Conservation (phyloP, 192 early-diverging fungal species). For the Pilaira anomala region DNA sequence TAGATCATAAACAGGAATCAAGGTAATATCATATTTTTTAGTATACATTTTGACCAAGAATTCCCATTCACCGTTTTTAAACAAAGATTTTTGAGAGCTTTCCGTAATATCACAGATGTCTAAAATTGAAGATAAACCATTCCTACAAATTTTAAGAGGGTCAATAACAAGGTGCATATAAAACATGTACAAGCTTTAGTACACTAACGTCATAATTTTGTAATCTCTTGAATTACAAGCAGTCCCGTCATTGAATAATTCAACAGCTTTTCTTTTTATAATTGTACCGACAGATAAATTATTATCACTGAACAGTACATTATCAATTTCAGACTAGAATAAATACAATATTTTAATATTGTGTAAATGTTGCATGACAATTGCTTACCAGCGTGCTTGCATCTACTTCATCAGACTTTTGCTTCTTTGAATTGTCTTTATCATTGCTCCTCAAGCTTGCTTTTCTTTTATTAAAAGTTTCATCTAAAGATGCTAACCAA, state of each 20-base stretch:
- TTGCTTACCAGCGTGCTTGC: background rate
- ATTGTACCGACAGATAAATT: background rate
- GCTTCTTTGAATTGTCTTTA: background rate
- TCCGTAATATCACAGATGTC: background rate
- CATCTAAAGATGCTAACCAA: background rate
- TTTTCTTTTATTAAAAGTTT: background rate
- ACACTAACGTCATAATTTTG: slow-evolving; percentile 1
- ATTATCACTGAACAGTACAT: background rate
- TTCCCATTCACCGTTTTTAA: background rate
- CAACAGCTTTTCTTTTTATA: too few species aligned
- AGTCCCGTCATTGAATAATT: background rate
- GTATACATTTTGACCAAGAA: background rate
- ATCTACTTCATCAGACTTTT: background rate
- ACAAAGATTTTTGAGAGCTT: too few species aligned
- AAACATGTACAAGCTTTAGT: too few species aligned
- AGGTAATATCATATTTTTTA: slow-evolving; percentile 13
- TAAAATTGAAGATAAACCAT: background rate
- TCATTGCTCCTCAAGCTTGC: background rate
- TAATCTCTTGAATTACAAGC: background rate
- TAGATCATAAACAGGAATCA: background rate
- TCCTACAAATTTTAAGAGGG: too few species aligned
- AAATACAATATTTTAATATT: too few species aligned
- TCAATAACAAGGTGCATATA: too few species aligned
- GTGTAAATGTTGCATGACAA: too few species aligned
- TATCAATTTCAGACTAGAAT: background rate